Evolutionary conservation across 139 green algal genomes (phyloP).

Genomic region (Marvania coccoides): DNA sequence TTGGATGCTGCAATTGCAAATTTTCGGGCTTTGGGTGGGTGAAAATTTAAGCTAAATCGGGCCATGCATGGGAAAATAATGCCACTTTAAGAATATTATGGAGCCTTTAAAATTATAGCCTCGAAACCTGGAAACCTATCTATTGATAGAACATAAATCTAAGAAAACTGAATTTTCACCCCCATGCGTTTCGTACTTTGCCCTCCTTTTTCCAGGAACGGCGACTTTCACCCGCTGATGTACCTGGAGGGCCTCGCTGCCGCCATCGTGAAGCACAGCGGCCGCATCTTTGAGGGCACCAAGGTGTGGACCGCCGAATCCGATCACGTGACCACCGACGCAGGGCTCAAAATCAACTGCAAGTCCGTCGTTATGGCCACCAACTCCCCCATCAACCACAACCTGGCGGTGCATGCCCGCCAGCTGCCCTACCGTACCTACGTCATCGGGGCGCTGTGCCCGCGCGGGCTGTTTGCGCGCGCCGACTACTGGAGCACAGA

Average conservation of each 20-base stretch:
- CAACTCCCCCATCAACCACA: slow-evolving; percentile 57
- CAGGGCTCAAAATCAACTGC: slow-evolving; percentile 18
- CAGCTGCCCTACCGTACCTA: slow-evolving; percentile 48
- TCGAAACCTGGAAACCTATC: too few relatives aligned
- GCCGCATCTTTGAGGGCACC: slow-evolving; percentile 50
- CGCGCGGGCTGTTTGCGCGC: slow-evolving; percentile 21
- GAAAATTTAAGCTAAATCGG: neutral
- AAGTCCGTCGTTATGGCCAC: slow-evolving; percentile 53
- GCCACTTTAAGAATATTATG: too few relatives aligned
- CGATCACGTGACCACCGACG: slow-evolving; percentile 24
- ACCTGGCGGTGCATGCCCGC: slow-evolving; percentile 55
- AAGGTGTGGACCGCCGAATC: slow-evolving; percentile 4
- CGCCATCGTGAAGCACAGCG: slow-evolving; percentile 30
- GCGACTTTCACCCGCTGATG: slow-evolving; percentile 54
- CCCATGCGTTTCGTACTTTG: too few relatives aligned
- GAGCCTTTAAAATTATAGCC: too few relatives aligned
- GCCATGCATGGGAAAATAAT: neutral
- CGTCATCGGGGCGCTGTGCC: slow-evolving; percentile 34
- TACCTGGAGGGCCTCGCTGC: slow-evolving; percentile 47
- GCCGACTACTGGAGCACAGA: slow-evolving; percentile 55
- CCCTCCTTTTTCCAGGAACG: too few relatives aligned
- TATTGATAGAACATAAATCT: too few relatives aligned
- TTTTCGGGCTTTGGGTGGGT: neutral
- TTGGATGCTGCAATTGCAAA: neutral
- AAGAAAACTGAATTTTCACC: too few relatives aligned